phyloP scores from a whole-genome alignment of 768 basidiomycete genomes.

The Rhizopogon vulgaris region DNA sequence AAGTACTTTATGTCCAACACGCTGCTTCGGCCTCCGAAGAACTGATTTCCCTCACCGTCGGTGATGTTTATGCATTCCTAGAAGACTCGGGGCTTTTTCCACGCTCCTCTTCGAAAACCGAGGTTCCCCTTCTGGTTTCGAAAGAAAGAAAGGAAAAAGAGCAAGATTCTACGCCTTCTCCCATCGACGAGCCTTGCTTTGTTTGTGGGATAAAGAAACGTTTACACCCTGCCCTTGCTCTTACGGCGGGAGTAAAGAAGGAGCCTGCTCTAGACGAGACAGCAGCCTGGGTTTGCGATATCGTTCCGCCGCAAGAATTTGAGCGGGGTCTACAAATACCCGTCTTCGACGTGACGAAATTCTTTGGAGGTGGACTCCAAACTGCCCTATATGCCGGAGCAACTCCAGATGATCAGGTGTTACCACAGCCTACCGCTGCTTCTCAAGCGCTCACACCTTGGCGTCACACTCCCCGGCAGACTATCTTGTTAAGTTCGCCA shows the following conservation, averaged over 20 bases:
- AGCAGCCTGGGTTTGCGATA: slow-evolving; percentile 16
- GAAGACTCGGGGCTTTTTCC: slow-evolving; percentile 35
- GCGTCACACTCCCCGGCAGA: slow-evolving; percentile 17
- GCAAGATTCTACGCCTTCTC: slow-evolving; percentile 14
- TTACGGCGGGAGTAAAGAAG: slow-evolving; percentile 6
- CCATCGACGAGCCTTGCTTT: slow-evolving; percentile 20
- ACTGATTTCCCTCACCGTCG: slow-evolving; percentile 26
- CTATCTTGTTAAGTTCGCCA: slow-evolving; percentile 16
- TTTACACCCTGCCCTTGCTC: slow-evolving; percentile 17
- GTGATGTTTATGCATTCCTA: slow-evolving; percentile 40
- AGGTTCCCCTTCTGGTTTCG: slow-evolving; percentile 4
- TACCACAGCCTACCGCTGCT: not conserved
- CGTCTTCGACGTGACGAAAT: slow-evolving; percentile 11
- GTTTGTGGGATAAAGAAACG: slow-evolving; percentile 24
- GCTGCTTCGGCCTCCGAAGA: slow-evolving; percentile 14
- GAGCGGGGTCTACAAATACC: slow-evolving; percentile 14
- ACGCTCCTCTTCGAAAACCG: slow-evolving; percentile 18
- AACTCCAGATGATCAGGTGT: not conserved
- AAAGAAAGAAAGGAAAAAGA: slow-evolving; percentile 16
- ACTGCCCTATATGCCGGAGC: slow-evolving; percentile 4
- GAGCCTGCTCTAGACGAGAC: slow-evolving; percentile 8
- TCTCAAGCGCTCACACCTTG: slow-evolving; percentile 7
- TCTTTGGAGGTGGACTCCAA: slow-evolving; percentile 13
- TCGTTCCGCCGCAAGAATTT: slow-evolving; percentile 18
- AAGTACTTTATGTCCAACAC: slow-evolving; percentile 30